A percentile compares a stretch with the other conserved stretches of the same genome.
Conservation (phyloP, 345 rosid species). For the Noccaea bulbosa region DNA sequence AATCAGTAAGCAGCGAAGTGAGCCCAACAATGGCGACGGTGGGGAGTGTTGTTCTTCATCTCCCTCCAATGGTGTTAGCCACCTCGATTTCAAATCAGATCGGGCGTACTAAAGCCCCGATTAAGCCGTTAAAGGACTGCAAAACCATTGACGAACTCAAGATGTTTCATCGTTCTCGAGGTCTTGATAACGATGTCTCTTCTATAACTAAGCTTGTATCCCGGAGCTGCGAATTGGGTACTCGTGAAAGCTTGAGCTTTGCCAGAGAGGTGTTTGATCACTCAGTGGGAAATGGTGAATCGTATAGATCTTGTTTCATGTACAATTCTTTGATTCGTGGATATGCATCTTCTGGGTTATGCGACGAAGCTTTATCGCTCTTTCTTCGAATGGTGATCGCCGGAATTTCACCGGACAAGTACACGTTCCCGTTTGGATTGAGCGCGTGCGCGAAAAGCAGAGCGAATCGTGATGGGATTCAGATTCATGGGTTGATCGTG, state of each 20-base stretch:
- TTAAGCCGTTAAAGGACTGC: conserved; percentile 43
- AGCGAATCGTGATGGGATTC: conserved; percentile 49
- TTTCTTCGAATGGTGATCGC: conserved; percentile 47
- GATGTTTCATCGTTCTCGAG: conserved; percentile 47
- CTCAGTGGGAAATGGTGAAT: conserved; percentile 42
- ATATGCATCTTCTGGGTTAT: conserved; percentile 51
- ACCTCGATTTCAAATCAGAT: conserved; percentile 20
- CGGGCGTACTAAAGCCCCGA: conserved; percentile 26
- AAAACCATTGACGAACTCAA: conserved; percentile 51
- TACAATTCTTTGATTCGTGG: conserved; percentile 67
- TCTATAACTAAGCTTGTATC: conserved; percentile 47
- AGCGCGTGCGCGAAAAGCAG: conserved; percentile 60
- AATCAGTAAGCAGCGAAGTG: conserved; percentile 5
- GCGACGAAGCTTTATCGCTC: conserved; percentile 50
- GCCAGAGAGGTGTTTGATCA: conserved; percentile 53
- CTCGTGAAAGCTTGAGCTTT: conserved; percentile 56
- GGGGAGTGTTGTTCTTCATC: conserved; percentile 32
- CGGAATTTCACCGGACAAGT: conserved; percentile 60
- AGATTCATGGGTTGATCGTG: conserved; percentile 56
- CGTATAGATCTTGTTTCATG: conserved; percentile 50
- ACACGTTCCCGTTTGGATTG: conserved; percentile 62
- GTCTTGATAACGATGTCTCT: conserved; percentile 40
- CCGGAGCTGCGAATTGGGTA: conserved; percentile 52
- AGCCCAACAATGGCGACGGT: conserved; percentile 36
- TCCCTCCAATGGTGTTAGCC: conserved; percentile 37